phyloP scores from a whole-genome alignment of 1,284 basidiomycete genomes.

The Apiotrichum sp. region DNA sequence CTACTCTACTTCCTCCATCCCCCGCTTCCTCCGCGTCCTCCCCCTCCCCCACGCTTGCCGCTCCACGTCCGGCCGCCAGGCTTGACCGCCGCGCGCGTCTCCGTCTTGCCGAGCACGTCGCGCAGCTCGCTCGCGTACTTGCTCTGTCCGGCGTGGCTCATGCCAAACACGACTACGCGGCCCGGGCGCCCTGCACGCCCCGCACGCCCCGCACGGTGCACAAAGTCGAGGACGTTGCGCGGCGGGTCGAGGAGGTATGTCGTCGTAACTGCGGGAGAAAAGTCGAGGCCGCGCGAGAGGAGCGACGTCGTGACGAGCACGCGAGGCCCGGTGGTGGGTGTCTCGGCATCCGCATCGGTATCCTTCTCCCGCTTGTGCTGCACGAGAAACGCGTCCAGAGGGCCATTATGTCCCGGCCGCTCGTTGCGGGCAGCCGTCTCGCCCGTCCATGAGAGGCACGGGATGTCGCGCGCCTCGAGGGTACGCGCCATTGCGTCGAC shows the following conservation, averaged over 20 bases:
- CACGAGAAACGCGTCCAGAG: constrained; percentile 57
- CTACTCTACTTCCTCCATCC: no score
- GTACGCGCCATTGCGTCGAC: constrained; percentile 57
- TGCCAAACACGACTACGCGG: constrained; percentile 48
- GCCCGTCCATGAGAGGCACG: constrained; percentile 60
- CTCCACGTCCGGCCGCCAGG: constrained; percentile 14
- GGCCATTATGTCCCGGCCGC: constrained; percentile 52
- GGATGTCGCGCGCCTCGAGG: constrained; percentile 58
- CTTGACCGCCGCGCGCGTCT: constrained; percentile 8
- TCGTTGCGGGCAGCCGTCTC: constrained; percentile 52
- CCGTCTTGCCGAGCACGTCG: constrained; percentile 19
- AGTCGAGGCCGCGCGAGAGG: constrained; percentile 84
- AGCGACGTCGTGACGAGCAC: constrained; percentile 83
- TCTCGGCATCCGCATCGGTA: neutral
- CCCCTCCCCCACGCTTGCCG: constrained; percentile 1
- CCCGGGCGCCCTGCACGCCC: constrained; percentile 66
- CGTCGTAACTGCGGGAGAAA: constrained; percentile 64
- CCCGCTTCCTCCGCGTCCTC: no score
- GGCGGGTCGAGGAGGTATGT: constrained; percentile 80
- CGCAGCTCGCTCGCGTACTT: constrained; percentile 21
- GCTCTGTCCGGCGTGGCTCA: constrained; percentile 20
- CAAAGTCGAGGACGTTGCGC: constrained; percentile 77
- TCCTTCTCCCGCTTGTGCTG: neutral
- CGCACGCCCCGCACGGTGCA: constrained; percentile 72
- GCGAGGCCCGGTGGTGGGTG: constrained; percentile 34